A percentile compares a stretch with the other conserved stretches of the same genome.
Conservation (phyloP, 805 yeast species). For the Ogataea glucozyma region DNA sequence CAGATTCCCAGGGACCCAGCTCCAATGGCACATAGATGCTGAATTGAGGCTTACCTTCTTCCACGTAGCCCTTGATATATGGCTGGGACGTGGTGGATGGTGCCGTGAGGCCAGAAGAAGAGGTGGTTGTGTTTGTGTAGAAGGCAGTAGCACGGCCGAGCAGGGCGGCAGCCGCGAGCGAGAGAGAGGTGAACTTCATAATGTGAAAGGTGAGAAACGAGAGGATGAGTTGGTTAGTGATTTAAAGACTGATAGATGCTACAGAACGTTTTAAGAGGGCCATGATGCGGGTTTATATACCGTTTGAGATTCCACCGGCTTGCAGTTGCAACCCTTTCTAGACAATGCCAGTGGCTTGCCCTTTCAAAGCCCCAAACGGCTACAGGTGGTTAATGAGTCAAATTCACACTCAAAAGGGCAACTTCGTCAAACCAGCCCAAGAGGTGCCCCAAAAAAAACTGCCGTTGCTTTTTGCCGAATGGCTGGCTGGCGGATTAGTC, state of each 20-base stretch:
- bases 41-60: conserved; percentile 21
- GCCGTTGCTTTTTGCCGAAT: too few species aligned
- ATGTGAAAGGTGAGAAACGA: not conserved
- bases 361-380: too few species aligned
- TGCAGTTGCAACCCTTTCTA: too few species aligned
- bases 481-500: not conserved
- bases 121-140: conserved; percentile 14
- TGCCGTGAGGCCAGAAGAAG: conserved; percentile 8
- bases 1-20: conserved; percentile 22
- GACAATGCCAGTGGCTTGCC: too few species aligned
- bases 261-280: not conserved
- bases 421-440: not conserved
- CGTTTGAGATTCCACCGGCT: not conserved
- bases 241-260: not conserved
- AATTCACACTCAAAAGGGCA: not conserved
- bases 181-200: conserved; percentile 6
- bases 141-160: conserved; percentile 6
- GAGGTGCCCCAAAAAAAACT: not conserved
- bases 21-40: conserved; percentile 23
- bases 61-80: conserved; percentile 20
- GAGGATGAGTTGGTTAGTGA: not conserved
- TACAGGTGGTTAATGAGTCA: not conserved
- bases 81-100: conserved; percentile 21
- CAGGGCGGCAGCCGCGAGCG: conserved; percentile 4
- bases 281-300: not conserved